Conservation (phyloP, 2,329 filamentous ascomycete genomes). For the Colletotrichum neosansevieriae region DNA sequence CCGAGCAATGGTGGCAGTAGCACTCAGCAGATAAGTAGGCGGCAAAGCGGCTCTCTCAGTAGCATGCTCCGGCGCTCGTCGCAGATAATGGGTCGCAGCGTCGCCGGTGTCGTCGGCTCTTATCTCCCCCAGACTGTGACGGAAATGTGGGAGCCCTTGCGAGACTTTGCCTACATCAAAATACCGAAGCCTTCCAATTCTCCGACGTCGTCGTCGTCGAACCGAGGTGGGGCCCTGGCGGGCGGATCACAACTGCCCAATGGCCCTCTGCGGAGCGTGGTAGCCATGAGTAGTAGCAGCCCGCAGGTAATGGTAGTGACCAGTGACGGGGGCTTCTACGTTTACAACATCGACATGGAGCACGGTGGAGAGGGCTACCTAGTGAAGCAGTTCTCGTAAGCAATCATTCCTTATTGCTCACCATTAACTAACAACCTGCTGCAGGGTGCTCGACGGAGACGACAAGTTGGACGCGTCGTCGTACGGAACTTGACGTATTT, state of each 20-base stretch:
- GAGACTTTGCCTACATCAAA: constrained; percentile 97
- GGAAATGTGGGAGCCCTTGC: constrained; percentile 95
- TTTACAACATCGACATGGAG: constrained; percentile 95
- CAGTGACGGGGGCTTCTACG: constrained; percentile 93
- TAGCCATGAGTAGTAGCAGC: constrained; percentile 94
- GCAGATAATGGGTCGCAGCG: constrained; percentile 89
- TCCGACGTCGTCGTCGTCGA: constrained; percentile 45
- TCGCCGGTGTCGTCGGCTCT: constrained; percentile 89
- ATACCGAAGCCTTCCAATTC: constrained; percentile 73
- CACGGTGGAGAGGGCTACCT: constrained; percentile 92
- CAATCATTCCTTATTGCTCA: constrained; percentile 37
- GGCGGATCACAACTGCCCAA: constrained; percentile 43
- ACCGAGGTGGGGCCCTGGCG: constrained; percentile 14
- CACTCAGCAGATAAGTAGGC: constrained; percentile 52
- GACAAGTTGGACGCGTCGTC: constrained; percentile 65
- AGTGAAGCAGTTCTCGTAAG: constrained; percentile 93
- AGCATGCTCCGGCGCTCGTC: constrained; percentile 95
- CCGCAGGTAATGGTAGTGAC: constrained; percentile 99
- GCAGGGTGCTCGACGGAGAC: constrained; percentile 66
- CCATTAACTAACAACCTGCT: neutral
- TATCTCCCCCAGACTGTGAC: constrained; percentile 95
- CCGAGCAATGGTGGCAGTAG: constrained; percentile 44
- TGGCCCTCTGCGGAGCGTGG: constrained; percentile 83
- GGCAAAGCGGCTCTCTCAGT: constrained; percentile 82
- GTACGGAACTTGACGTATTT: constrained; percentile 50